phyloP scores from a whole-genome alignment of 2,329 filamentous ascomycete genomes.

The Colletotrichum ledebouriae region DNA sequence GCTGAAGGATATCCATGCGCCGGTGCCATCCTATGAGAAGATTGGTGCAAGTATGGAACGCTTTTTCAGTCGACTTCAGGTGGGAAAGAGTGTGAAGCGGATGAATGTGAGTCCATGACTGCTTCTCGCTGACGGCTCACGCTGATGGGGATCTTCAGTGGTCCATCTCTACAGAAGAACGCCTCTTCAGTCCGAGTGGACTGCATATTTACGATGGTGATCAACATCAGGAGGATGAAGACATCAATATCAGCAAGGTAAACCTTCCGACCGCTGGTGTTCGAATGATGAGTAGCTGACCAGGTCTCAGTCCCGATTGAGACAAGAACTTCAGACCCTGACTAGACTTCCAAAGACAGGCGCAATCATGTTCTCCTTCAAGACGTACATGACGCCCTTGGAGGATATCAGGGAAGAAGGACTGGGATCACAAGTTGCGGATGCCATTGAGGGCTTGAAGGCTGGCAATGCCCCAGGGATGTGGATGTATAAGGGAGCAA shows the following conservation, averaged over 20 bases:
- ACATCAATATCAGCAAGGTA: conserved; percentile 56
- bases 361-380: conserved; percentile 67
- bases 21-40: conserved; percentile 67
- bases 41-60: conserved; percentile 68
- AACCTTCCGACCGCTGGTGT: background rate
- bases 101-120: conserved; percentile 58
- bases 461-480: conserved; percentile 66
- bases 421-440: conserved; percentile 59
- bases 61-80: conserved; percentile 63
- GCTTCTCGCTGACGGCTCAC: background rate
- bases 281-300: conserved; percentile 14
- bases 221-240: conserved; percentile 50
- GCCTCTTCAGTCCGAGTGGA: conserved; percentile 56
- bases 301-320: conserved; percentile 52
- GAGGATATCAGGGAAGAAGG: conserved; percentile 64
- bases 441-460: conserved; percentile 66
- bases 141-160: conserved; percentile 53
- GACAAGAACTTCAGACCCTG: conserved; percentile 65
- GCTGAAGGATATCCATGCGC: conserved; percentile 63
- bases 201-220: conserved; percentile 55
- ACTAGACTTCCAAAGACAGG: conserved; percentile 61
- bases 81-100: conserved; percentile 64
- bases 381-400: conserved; percentile 66
- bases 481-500: conserved; percentile 65
- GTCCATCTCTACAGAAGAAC: conserved; percentile 59